Evolutionary conservation across 805 yeast genomes (phyloP).

Genomic region (Zygoascus biomembranicola): DNA sequence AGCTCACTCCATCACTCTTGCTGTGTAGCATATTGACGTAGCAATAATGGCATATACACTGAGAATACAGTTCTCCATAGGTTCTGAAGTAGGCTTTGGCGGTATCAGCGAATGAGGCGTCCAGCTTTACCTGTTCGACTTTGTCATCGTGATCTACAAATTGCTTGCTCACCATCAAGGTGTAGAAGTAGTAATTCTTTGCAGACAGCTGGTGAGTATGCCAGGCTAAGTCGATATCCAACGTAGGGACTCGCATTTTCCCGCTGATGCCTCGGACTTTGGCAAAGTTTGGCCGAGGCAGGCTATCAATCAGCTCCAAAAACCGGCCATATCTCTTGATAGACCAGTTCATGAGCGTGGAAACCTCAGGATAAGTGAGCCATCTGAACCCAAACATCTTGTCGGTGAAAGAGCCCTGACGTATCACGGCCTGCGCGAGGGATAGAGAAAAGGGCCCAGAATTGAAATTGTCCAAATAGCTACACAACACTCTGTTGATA

Average conservation of each 20-base stretch:
- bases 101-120: conserved; percentile 6
- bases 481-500: neutral
- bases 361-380: conserved; percentile 13
- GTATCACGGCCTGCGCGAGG: conserved; percentile 14
- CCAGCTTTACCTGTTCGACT: conserved; percentile 6
- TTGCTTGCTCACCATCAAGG: neutral
- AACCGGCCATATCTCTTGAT: conserved; percentile 10
- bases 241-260: conserved; percentile 12
- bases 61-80: conserved; percentile 10
- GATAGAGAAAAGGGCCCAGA: neutral
- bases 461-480: neutral
- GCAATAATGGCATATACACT: conserved; percentile 14
- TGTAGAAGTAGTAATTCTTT: conserved; percentile 2
- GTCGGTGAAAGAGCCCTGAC: conserved; percentile 14
- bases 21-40: conserved; percentile 1
- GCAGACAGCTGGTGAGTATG: conserved; percentile 18
- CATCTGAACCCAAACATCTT: conserved; percentile 17
- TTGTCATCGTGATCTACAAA: conserved; percentile 15
- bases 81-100: conserved; percentile 5
- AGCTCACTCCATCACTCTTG: neutral
- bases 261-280: neutral
- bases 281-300: neutral
- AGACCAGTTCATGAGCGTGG: conserved; percentile 4
- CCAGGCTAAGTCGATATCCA: conserved; percentile 19
- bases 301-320: conserved; percentile 5